Percentiles rank a stretch among this genome's conserved stretches.
Conservation (phyloP, 495 filamentous ascomycete genomes). For the Neurospora sp. region DNA sequence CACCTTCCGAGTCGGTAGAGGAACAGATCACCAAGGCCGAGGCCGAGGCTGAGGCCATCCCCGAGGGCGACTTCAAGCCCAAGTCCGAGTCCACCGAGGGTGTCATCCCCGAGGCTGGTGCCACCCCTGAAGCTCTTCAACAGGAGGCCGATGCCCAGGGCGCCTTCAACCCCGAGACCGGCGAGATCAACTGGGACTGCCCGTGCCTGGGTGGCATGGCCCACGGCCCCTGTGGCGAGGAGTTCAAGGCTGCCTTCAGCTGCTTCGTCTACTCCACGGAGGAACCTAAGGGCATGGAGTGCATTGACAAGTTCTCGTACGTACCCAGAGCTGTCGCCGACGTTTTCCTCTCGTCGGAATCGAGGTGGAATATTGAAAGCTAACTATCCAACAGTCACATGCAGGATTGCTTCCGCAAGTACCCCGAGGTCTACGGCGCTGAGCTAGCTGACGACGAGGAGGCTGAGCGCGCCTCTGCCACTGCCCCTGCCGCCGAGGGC, state of each 20-base stretch:
- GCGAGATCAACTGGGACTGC: conserved; percentile 99
- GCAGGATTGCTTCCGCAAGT: conserved; percentile 90
- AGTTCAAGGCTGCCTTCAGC: conserved; percentile 91
- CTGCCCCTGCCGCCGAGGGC: conserved; percentile 5
- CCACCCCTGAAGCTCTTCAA: conserved; percentile 51
- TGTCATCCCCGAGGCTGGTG: conserved; percentile 12
- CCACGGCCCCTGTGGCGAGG: conserved; percentile 86
- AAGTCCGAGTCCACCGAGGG: conserved; percentile 10
- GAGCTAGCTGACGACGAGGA: conserved; percentile 81
- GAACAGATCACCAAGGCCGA: not conserved
- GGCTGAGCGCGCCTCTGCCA: conserved; percentile 15
- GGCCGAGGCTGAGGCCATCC: conserved; percentile 5
- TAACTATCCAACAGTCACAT: conserved; percentile 52
- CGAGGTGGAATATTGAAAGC: conserved; percentile 7
- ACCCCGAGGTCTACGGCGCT: conserved; percentile 87
- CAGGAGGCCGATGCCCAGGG: conserved; percentile 76
- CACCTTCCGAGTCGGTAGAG: not conserved
- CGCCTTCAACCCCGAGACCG: conserved; percentile 95
- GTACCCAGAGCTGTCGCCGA: conserved; percentile 15
- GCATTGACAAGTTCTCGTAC: conserved; percentile 96
- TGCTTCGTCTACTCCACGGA: conserved; percentile 92
- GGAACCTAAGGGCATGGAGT: conserved; percentile 98
- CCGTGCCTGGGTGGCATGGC: conserved; percentile 97
- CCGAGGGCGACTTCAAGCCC: conserved; percentile 1
- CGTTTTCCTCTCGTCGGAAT: not conserved